Conservation (phyloP, 2,329 filamentous ascomycete species). For the Arthrobotrys sphaeroides region DNA sequence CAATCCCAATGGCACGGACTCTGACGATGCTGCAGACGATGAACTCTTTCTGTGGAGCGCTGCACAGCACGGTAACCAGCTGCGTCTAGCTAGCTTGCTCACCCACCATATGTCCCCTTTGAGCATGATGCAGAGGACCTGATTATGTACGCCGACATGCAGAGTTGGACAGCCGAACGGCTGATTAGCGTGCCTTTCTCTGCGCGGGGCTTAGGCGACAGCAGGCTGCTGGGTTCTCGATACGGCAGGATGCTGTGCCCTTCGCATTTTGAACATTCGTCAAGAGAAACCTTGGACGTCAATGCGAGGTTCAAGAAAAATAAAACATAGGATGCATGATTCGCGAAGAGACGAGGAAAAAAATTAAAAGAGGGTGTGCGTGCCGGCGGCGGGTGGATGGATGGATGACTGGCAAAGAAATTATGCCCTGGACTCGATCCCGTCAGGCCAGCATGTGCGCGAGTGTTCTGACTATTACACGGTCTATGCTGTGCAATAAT, state of each 20-base stretch:
- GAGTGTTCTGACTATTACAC: no score
- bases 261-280: constrained; percentile 6
- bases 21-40: constrained; percentile 13
- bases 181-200: constrained; percentile 47
- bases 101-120: constrained; percentile 8
- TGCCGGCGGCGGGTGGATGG: constrained; percentile 10
- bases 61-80: constrained; percentile 6
- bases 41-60: constrained; percentile 11
- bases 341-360: not conserved
- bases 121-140: constrained; percentile 20
- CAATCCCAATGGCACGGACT: constrained; percentile 42
- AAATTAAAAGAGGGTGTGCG: constrained; percentile 1
- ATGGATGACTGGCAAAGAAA: constrained; percentile 12
- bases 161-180: constrained; percentile 42
- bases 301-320: not conserved
- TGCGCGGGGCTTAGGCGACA: constrained; percentile 52
- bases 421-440: constrained; percentile 1
- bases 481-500: not conserved
- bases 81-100: constrained; percentile 11
- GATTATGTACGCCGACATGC: constrained; percentile 38
- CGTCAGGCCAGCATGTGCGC: not conserved
- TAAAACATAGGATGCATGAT: not conserved
- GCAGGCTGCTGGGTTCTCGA: constrained; percentile 20
- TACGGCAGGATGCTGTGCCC: constrained; percentile 10
- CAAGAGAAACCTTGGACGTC: constrained; percentile 13